These are phyloP conservation scores for Pseudogymnoascus sp. DNA, from an alignment of 2,329 filamentous ascomycete species.

Conservation along the genomic window DNA sequence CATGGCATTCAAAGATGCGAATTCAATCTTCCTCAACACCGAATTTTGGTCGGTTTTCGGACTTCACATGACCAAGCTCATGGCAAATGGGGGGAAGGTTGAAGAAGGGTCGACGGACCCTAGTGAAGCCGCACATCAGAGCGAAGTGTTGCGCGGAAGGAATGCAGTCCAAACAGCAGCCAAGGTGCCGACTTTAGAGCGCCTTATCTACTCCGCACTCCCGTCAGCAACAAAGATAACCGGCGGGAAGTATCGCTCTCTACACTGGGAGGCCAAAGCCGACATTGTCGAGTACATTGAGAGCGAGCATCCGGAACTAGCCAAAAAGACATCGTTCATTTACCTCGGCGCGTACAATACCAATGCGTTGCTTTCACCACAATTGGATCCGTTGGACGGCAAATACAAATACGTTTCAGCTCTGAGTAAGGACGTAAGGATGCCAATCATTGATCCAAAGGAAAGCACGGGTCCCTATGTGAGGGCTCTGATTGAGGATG, in stretches of 20 bases:
- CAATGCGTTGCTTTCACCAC: constrained; percentile 15
- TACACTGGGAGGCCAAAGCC: constrained; percentile 29
- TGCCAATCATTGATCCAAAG: constrained; percentile 35
- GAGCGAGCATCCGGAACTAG: constrained; percentile 20
- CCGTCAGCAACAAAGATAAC: constrained; percentile 16
- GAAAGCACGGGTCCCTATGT: constrained; percentile 38
- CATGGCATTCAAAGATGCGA: constrained; percentile 19
- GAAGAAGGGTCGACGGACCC: not conserved
- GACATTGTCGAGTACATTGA: constrained; percentile 25
- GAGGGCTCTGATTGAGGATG: constrained; percentile 33
- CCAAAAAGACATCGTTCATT: constrained; percentile 28
- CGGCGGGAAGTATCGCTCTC: constrained; percentile 21
- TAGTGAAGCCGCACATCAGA: constrained; percentile 15
- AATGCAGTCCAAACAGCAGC: constrained; percentile 25
- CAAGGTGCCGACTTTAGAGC: constrained; percentile 25
- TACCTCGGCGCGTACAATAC: constrained; percentile 19
- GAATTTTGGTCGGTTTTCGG: constrained; percentile 18
- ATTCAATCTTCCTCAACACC: constrained; percentile 23
- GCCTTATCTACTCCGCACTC: constrained; percentile 20
- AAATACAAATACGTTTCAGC: constrained; percentile 29
- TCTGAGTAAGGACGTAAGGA: constrained; percentile 13
- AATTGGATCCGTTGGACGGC: constrained; percentile 20
- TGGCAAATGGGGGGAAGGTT: not conserved
- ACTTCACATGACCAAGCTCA: not conserved
- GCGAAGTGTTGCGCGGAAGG: constrained; percentile 20